Evolutionary conservation across 352 stramenopile species (phyloP).

Genomic region (Halophytophthora polymorphica): DNA sequence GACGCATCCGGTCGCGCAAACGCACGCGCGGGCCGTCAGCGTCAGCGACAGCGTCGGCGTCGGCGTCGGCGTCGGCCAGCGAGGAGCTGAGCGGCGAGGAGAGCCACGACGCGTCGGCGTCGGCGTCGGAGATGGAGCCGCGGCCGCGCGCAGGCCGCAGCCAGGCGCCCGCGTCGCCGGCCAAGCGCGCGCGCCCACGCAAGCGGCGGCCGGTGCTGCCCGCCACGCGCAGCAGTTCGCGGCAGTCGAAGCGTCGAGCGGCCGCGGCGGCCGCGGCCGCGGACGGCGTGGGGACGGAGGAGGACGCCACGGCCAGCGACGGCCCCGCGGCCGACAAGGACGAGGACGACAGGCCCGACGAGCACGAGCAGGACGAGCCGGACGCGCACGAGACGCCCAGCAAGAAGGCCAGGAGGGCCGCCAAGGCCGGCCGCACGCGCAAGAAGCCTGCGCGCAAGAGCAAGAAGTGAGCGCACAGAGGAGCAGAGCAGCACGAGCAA

Average conservation of each 20-base stretch:
- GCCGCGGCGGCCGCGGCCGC: constrained; percentile 35
- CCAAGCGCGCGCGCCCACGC: constrained; percentile 34
- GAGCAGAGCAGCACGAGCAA: too few species aligned
- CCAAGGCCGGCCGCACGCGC: too few species aligned
- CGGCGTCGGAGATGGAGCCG: constrained; percentile 40
- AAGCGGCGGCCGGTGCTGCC: constrained; percentile 42
- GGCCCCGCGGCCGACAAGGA: constrained; percentile 22
- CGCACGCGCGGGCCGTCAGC: constrained; percentile 24
- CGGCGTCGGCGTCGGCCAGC: constrained; percentile 31
- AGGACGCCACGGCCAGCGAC: constrained; percentile 8
- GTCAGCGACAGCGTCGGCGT: too few species aligned
- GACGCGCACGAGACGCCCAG: too few species aligned
- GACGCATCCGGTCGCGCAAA: constrained; percentile 48
- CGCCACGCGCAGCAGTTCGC: constrained; percentile 63
- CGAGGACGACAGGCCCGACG: too few species aligned
- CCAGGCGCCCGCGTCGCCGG: constrained; percentile 14
- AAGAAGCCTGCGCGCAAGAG: too few species aligned
- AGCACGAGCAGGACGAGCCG: too few species aligned
- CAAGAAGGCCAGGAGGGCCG: too few species aligned
- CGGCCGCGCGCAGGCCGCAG: constrained; percentile 14
- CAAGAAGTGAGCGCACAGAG: too few species aligned
- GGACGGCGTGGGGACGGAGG: constrained; percentile 20
- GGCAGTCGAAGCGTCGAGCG: constrained; percentile 57
- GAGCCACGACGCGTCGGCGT: constrained; percentile 56
- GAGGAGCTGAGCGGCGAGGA: constrained; percentile 59